Evolutionary conservation across 83 land plant genomes (phyloP).

Genomic region (Diphasiastrum complanatum): DNA sequence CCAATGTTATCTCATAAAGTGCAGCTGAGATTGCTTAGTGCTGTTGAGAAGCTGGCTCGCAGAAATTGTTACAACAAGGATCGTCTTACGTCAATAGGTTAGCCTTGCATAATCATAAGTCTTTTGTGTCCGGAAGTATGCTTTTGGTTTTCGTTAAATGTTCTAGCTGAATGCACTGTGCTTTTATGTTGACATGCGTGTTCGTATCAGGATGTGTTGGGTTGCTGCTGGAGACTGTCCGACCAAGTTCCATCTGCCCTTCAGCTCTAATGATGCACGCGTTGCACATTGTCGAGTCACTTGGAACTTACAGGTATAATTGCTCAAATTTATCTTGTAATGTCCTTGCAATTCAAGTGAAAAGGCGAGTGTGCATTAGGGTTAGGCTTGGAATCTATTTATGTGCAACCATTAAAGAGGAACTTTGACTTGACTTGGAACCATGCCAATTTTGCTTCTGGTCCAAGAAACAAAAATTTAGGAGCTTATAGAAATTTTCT

Average conservation of each 20-base stretch:
- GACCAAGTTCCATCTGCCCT: slow-evolving; percentile 52
- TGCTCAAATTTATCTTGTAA: background rate
- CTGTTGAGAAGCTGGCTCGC: slow-evolving; percentile 64
- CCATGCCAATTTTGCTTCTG: background rate
- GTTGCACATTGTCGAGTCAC: slow-evolving; percentile 70
- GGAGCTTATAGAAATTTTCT: no score
- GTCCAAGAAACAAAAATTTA: no score
- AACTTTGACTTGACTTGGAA: no score
- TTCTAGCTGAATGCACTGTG: no score
- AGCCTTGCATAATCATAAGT: slow-evolving; percentile 10
- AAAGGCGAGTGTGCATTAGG: no score
- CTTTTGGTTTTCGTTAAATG: no score
- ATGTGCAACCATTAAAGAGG: no score
- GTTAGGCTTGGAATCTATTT: no score
- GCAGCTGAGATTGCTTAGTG: slow-evolving; percentile 69
- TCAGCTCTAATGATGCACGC: slow-evolving; percentile 54
- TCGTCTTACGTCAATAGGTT: slow-evolving; percentile 81
- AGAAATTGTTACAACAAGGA: slow-evolving; percentile 78
- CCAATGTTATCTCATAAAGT: slow-evolving; percentile 65
- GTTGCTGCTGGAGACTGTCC: slow-evolving; percentile 71
- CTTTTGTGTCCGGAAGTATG: background rate
- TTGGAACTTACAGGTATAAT: slow-evolving; percentile 84
- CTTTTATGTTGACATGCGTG: background rate
- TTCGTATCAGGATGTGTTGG: slow-evolving; percentile 70
- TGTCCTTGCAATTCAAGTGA: background rate